A percentile compares a stretch with the other conserved stretches of the same genome.
Evolutionary conservation across 2,329 filamentous ascomycete genomes (phyloP).

Genomic region (Xylaria multiplex): DNA sequence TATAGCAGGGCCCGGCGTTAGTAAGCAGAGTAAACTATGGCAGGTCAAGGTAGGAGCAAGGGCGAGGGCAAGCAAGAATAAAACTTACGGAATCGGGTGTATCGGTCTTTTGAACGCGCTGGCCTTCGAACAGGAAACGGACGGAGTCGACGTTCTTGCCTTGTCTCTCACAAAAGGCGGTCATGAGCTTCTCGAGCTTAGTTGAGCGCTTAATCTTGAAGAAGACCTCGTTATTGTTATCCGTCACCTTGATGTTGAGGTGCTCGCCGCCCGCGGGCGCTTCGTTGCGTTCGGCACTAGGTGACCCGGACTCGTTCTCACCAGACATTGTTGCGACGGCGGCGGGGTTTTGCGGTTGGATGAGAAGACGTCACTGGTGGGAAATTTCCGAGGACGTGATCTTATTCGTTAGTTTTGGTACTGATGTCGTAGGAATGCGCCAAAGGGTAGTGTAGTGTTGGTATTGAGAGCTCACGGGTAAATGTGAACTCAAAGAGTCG

Average conservation of each 20-base stretch:
- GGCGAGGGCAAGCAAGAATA: constrained; percentile 9
- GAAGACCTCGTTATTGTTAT: constrained; percentile 99
- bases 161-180: constrained; percentile 95
- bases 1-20: constrained; percentile 32
- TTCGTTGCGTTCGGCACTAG: constrained; percentile 53
- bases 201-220: constrained; percentile 99
- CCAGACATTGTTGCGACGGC: constrained; percentile 57
- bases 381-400: neutral
- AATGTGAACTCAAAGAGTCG: too few relatives aligned
- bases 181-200: constrained; percentile 97
- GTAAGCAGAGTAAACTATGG: neutral
- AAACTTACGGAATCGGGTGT: constrained; percentile 87
- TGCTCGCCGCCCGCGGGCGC: constrained; percentile 71
- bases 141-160: constrained; percentile 87
- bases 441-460: neutral
- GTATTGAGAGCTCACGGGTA: neutral
- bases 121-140: constrained; percentile 95
- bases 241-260: constrained; percentile 98
- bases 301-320: constrained; percentile 62
- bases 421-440: neutral
- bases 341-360: neutral
- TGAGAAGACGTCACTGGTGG: constrained; percentile 2
- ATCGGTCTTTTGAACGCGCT: constrained; percentile 86
- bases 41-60: neutral
- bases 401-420: neutral